A percentile compares a stretch with the other conserved stretches of the same genome.
phyloP scores from a whole-genome alignment of 1,284 basidiomycete species.

The Kalmanozyma brasiliensis region DNA sequence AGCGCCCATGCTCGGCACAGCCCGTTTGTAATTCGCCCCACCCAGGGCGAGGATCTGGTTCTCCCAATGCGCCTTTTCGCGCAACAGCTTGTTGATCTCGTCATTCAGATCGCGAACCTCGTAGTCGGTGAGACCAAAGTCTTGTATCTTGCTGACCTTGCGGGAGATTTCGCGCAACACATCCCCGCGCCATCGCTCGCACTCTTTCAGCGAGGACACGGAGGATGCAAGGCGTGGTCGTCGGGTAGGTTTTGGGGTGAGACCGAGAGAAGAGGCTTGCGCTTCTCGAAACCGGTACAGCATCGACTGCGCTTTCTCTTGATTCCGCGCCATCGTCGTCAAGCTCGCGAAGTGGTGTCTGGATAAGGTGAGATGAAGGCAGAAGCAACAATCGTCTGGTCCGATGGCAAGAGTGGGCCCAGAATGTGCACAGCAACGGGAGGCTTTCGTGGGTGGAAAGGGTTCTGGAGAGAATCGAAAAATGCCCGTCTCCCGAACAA shows the following conservation, averaged over 20 bases:
- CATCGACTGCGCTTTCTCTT: constrained; percentile 77
- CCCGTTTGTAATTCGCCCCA: constrained; percentile 93
- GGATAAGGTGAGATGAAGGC: no score
- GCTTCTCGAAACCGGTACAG: constrained; percentile 97
- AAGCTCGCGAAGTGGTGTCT: no score
- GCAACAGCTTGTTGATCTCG: constrained; percentile 94
- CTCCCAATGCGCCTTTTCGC: constrained; percentile 97
- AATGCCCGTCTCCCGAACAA: no score
- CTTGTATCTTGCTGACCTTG: constrained; percentile 98
- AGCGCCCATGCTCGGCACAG: constrained; percentile 84
- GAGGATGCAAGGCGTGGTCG: constrained; percentile 88
- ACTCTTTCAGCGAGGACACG: constrained; percentile 89
- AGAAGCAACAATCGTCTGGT: no score
- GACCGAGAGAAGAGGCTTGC: constrained; percentile 91
- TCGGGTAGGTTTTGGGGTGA: constrained; percentile 78
- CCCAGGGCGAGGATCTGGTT: constrained; percentile 94
- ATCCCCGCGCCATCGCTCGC: constrained; percentile 94
- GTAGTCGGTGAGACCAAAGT: constrained; percentile 91
- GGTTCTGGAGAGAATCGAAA: no score
- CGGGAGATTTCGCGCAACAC: constrained; percentile 91
- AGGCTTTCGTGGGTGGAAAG: no score
- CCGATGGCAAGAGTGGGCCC: no score
- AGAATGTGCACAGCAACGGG: no score
- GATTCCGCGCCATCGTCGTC: constrained; percentile 62
- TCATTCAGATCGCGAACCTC: constrained; percentile 96